Percentiles rank a stretch among this genome's conserved stretches.
Evolutionary conservation across 495 filamentous ascomycete genomes (phyloP).

Genomic region (Chlorociboria aeruginascens): DNA sequence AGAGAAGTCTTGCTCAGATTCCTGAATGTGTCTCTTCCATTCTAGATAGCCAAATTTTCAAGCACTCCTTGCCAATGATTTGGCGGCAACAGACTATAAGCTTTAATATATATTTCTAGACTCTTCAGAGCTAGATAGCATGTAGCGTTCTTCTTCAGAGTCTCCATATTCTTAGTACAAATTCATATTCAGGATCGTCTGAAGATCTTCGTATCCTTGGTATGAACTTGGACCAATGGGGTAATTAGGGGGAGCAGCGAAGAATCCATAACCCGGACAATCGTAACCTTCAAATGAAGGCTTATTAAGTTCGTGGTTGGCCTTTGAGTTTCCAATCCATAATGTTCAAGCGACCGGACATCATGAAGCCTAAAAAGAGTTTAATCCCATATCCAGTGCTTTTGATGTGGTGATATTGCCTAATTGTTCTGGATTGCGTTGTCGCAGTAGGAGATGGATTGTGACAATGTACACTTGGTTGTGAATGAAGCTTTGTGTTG

Average conservation of each 20-base stretch:
- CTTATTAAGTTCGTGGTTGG: not conserved
- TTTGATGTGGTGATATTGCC: too few relatives aligned
- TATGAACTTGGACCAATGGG: too few relatives aligned
- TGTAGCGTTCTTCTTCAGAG: too few relatives aligned
- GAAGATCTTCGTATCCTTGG: too few relatives aligned
- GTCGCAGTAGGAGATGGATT: too few relatives aligned
- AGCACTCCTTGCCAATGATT: constrained; percentile 5
- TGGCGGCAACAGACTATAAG: constrained; percentile 8
- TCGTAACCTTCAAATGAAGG: not conserved
- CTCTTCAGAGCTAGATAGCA: not conserved
- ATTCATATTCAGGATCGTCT: too few relatives aligned
- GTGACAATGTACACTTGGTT: too few relatives aligned
- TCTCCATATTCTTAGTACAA: too few relatives aligned
- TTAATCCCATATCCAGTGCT: constrained; percentile 10
- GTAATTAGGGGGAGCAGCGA: too few relatives aligned
- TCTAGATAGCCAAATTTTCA: constrained; percentile 6
- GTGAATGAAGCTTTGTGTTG: too few relatives aligned
- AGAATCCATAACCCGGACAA: constrained; percentile 4
- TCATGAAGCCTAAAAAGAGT: constrained; percentile 8
- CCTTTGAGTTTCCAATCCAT: not conserved
- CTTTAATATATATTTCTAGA: not conserved
- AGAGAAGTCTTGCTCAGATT: not conserved
- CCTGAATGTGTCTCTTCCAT: not conserved
- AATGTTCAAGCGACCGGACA: constrained; percentile 11
- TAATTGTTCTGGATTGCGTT: too few relatives aligned